Evolutionary conservation across 2,329 filamentous ascomycete species (phyloP).

Genomic region (Diplodia mutila): DNA sequence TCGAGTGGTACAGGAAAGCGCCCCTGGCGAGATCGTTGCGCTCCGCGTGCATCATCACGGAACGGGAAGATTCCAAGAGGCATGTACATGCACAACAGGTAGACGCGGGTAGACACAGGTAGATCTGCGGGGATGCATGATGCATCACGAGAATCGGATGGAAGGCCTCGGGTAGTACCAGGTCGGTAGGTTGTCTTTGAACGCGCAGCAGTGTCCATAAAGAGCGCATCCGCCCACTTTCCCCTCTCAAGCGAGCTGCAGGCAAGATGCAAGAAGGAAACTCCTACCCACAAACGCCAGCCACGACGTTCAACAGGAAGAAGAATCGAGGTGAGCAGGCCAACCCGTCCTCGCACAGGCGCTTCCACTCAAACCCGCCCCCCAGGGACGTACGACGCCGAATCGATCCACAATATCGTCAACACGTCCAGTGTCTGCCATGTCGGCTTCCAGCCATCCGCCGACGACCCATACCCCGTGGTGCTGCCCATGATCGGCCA

Average conservation of each 20-base stretch:
- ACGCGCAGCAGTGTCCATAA: background rate
- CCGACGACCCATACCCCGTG: constrained; percentile 69
- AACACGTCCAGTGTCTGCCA: constrained; percentile 75
- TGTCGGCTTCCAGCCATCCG: constrained; percentile 69
- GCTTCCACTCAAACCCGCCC: background rate
- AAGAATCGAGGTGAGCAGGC: constrained; percentile 60
- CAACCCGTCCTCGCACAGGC: background rate
- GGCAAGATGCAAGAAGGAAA: background rate
- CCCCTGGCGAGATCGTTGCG: no score
- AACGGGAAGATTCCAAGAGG: no score
- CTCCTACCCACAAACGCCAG: constrained; percentile 65
- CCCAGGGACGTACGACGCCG: constrained; percentile 70
- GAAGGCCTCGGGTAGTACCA: no score
- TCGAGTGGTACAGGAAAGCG: no score
- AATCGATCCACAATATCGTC: constrained; percentile 74
- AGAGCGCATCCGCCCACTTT: background rate
- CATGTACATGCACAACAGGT: no score
- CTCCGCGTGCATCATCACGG: no score
- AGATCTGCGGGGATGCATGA: no score
- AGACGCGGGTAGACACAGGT: no score
- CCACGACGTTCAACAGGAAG: constrained; percentile 65
- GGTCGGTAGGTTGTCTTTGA: background rate
- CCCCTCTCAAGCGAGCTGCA: background rate
- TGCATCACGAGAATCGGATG: no score
- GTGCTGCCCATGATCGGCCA: constrained; percentile 85